Evolutionary conservation across 306 rosid species (phyloP).

Genomic region (Castanea sativa): DNA sequence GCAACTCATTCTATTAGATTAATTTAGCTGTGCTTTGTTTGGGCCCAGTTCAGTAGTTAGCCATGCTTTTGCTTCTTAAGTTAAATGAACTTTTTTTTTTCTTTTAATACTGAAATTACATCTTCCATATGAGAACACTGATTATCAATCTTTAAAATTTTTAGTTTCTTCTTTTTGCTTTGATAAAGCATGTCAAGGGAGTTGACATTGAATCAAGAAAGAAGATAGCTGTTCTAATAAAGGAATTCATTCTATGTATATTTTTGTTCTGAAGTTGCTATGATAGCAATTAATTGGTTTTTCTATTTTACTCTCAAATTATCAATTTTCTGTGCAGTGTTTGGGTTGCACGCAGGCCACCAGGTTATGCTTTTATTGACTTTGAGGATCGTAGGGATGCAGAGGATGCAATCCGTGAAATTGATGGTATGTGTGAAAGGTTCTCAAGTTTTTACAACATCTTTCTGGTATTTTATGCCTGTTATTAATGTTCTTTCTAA

Average conservation of each 20-base stretch:
- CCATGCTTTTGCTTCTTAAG: neutral
- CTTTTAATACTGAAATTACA: neutral
- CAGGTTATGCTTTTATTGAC: constrained; percentile 96
- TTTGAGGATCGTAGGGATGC: constrained; percentile 94
- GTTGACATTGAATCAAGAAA: neutral
- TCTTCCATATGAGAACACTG: neutral
- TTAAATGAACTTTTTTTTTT: neutral
- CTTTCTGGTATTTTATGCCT: neutral
- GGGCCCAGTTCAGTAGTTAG: neutral
- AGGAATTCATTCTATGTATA: neutral
- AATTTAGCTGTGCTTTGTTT: neutral
- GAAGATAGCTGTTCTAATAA: neutral
- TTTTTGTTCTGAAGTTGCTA: neutral
- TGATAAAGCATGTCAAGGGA: neutral
- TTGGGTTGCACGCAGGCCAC: constrained; percentile 98
- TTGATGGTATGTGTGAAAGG: constrained; percentile 67
- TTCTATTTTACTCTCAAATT: neutral
- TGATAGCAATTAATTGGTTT: neutral
- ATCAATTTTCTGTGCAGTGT: constrained; percentile 51
- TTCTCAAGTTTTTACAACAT: neutral
- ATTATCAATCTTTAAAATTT: neutral
- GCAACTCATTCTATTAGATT: neutral
- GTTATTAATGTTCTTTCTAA: neutral
- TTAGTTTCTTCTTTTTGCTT: neutral
- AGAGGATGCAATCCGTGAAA: constrained; percentile 84